Conservation (phyloP, 345 rosid genomes). For the Trapa bicornis region DNA sequence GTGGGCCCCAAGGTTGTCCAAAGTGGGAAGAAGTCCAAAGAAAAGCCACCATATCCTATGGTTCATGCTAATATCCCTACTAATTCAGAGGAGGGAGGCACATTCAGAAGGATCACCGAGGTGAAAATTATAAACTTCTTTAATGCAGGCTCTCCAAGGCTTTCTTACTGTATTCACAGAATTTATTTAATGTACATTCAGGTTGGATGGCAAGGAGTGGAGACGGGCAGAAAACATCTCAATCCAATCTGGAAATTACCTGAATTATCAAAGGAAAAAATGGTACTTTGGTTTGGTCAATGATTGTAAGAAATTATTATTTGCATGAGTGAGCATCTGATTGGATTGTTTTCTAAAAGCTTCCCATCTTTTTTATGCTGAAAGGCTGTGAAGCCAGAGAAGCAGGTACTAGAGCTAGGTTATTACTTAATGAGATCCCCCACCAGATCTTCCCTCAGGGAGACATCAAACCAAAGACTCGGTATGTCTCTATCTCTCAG, state of each 20-base stretch:
- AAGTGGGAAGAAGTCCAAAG: conserved; percentile 22
- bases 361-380: conserved; percentile 5
- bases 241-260: conserved; percentile 20
- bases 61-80: conserved; percentile 28
- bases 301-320: not conserved
- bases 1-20: conserved; percentile 19
- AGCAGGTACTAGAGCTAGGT: conserved; percentile 30
- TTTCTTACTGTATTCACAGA: not conserved
- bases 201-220: conserved; percentile 35
- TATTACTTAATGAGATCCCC: conserved; percentile 20
- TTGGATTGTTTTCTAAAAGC: not conserved
- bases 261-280: conserved; percentile 15
- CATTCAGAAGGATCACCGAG: conserved; percentile 28
- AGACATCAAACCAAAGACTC: conserved; percentile 36
- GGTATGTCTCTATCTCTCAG: conserved; percentile 12
- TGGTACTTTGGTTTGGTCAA: not conserved
- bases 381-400: conserved; percentile 38
- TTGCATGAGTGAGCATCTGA: not conserved
- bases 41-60: conserved; percentile 30
- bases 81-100: conserved; percentile 31
- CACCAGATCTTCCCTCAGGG: conserved; percentile 21
- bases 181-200: conserved; percentile 11
- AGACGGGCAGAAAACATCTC: conserved; percentile 16
- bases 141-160: not conserved
- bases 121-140: conserved; percentile 8